phyloP scores from a whole-genome alignment of 169 alveolate species.

The Babesia sp. region DNA sequence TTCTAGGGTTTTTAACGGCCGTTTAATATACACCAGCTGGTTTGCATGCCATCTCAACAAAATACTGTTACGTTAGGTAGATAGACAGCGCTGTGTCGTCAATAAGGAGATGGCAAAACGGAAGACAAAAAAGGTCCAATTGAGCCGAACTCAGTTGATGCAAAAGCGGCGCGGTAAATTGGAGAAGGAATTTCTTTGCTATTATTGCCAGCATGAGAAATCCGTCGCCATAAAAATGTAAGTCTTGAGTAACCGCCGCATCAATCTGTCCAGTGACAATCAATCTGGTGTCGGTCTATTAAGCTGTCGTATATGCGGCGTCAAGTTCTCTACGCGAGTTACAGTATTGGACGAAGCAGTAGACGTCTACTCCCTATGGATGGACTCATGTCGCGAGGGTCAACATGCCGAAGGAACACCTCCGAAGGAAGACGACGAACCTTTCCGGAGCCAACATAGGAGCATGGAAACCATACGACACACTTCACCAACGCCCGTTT shows the following conservation, averaged over 20 bases:
- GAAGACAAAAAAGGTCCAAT: constrained; percentile 57
- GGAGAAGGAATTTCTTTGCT: constrained; percentile 92
- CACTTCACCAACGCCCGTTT: too few species aligned
- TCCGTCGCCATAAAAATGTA: constrained; percentile 88
- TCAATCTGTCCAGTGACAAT: constrained; percentile 22
- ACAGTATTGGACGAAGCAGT: constrained; percentile 84
- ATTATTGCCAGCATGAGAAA: constrained; percentile 89
- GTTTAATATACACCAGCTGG: too few species aligned
- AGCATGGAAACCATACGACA: too few species aligned
- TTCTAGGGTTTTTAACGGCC: too few species aligned
- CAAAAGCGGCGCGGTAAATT: constrained; percentile 76
- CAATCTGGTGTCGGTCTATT: constrained; percentile 67
- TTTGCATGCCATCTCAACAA: too few species aligned
- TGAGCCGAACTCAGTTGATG: constrained; percentile 44
- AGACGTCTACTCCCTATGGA: constrained; percentile 90
- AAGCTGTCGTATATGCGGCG: constrained; percentile 88
- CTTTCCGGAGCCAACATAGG: too few species aligned
- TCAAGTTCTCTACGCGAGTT: constrained; percentile 76
- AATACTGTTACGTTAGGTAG: too few species aligned
- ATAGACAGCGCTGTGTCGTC: too few species aligned
- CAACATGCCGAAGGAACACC: constrained; percentile 4
- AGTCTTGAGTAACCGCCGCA: constrained; percentile 20
- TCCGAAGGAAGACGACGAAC: too few species aligned
- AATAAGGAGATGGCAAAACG: too few species aligned
- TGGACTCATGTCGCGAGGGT: constrained; percentile 85